Conservation (phyloP, 176 grass and related monocot genomes). For the Bolboschoenus planiculmis region DNA sequence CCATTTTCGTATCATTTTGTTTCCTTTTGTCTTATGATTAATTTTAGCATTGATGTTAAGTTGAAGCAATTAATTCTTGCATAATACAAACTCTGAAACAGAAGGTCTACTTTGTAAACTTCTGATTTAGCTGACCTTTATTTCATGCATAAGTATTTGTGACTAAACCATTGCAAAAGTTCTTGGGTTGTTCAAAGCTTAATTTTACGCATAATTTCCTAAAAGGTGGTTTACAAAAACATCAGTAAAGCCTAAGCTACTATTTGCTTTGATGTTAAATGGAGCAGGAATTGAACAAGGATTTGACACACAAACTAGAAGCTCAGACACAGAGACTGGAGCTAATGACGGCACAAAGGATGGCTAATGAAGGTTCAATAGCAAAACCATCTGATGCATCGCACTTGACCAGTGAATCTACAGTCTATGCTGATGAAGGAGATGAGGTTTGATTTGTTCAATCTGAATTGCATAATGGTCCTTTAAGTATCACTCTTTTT, state of each 20-base stretch:
- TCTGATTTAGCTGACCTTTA: neutral
- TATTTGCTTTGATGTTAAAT: neutral
- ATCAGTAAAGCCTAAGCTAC: neutral
- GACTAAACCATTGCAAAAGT: neutral
- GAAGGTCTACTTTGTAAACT: neutral
- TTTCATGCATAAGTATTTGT: neutral
- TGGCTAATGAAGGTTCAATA: conserved; percentile 57
- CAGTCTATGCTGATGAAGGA: conserved; percentile 93
- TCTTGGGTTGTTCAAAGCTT: neutral
- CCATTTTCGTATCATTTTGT: neutral
- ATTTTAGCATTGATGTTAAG: neutral
- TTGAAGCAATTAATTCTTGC: neutral
- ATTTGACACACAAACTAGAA: conserved; percentile 89
- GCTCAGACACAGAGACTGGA: conserved; percentile 87
- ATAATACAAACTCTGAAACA: neutral
- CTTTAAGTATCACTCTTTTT: neutral
- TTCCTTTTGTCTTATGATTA: neutral
- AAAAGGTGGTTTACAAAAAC: neutral
- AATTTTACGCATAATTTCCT: neutral
- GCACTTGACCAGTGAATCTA: conserved; percentile 53
- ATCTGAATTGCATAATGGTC: neutral
- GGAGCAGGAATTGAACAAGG: conserved; percentile 76
- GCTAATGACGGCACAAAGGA: conserved; percentile 62
- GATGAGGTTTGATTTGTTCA: conserved; percentile 55
- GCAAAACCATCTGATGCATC: conserved; percentile 46